A percentile compares a stretch with the other conserved stretches of the same genome.
Evolutionary conservation across 768 basidiomycete species (phyloP).

Genomic region (Tricholoma bakamatsutake): DNA sequence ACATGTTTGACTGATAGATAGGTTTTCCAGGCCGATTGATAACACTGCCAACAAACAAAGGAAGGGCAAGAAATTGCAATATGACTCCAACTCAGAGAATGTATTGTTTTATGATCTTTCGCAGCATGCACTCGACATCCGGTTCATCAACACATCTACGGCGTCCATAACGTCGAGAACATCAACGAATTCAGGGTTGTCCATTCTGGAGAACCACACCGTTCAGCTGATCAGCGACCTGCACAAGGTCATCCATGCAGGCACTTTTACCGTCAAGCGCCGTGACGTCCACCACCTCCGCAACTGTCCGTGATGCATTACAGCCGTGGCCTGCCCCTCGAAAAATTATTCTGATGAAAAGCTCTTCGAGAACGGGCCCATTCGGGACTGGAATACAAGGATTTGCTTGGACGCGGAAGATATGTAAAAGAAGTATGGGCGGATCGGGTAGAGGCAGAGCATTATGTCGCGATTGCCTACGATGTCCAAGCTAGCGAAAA

Average conservation of each 20-base stretch:
- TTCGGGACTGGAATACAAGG: conserved; percentile 8
- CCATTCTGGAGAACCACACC: conserved; percentile 20
- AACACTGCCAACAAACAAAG: background rate
- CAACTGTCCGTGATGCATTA: conserved; percentile 27
- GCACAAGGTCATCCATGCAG: conserved; percentile 5
- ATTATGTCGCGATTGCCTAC: conserved; percentile 17
- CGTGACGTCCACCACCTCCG: conserved; percentile 16
- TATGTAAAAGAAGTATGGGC: background rate
- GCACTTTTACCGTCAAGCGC: conserved; percentile 10
- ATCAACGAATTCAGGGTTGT: conserved; percentile 19
- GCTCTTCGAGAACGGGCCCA: conserved; percentile 10
- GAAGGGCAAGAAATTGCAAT: background rate
- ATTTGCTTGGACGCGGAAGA: background rate
- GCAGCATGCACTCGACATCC: conserved; percentile 6
- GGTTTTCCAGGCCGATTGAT: background rate
- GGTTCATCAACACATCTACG: conserved; percentile 13
- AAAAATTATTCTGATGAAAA: conserved; percentile 17
- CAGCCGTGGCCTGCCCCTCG: conserved; percentile 11
- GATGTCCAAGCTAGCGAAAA: conserved; percentile 4
- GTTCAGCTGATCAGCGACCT: conserved; percentile 10
- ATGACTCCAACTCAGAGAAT: conserved; percentile 10
- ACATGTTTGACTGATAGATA: too few species aligned
- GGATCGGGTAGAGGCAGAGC: too few species aligned
- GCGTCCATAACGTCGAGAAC: conserved; percentile 14
- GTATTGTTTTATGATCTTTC: conserved; percentile 13